Base-by-base conservation (phyloP, 495 filamentous ascomycete genomes). In the Amphirosellinia nigrospora region DNA sequence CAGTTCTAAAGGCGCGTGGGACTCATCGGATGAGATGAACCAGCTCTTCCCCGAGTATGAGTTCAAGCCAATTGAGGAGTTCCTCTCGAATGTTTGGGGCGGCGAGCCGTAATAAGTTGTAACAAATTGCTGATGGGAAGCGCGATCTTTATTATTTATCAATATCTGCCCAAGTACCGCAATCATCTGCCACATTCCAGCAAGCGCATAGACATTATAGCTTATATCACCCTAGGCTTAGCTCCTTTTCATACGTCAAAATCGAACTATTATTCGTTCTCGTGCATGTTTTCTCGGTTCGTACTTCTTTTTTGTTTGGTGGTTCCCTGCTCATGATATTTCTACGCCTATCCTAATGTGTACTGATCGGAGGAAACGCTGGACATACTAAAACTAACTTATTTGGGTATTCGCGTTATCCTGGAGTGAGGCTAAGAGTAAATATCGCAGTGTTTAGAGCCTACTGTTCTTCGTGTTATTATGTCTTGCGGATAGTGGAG, bases 1-100 rank as follows among this genome's bases (percentile, higher is more conserved):
- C 19, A 80, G 78, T 52, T 55, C 74, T 1, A 77, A 73, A 0
- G 82, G 82, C 15, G 81, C 79, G 0, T 84, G 76, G 72, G 70
- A 75, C 56, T 79, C 84, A 0, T 86, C 83, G 26, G 83, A 88
- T 63, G 86, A 84, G 70, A 85, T 79, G 75, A 90, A 89, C 72
- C 74, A 75, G 30, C 65, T 89, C 28, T 71, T 89, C 30, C 85
- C 87, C 0, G 82, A 87, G 21, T 87, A 84, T 64, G 68, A 85
- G 73, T 86, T 89, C 64, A 83, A 80, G 19, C 16, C 73, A 26
- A 70, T 78, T 6, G 83, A 86, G 70, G 80, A 82, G 0, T 89
- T 89, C 60, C 70, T 89, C 23, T 64, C 71, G 0, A 69, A 82
- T 59, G 78, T 75, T 0, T 89, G 87, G 87, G 50, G 66, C 0